These are phyloP conservation scores for Solanum bulbocastanum DNA, from an alignment of 257 asterid species.

Conservation along the genomic window DNA sequence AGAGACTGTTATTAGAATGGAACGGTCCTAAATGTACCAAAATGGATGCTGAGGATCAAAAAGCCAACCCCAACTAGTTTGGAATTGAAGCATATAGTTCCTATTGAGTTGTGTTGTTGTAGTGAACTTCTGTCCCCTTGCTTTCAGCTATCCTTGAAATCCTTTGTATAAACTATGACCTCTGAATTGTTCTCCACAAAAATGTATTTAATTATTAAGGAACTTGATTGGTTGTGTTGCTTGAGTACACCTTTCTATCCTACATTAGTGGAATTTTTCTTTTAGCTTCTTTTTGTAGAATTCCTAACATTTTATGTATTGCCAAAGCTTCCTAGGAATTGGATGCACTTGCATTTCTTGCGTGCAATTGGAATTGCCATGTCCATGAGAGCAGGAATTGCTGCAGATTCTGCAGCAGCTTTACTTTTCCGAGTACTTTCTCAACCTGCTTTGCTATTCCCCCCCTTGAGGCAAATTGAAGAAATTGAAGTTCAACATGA, in stretches of 20 bases:
- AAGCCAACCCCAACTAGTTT: not conserved
- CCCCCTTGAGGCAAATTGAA: slow-evolving; percentile 86
- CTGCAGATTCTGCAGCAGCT: slow-evolving; percentile 99
- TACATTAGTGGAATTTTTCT: not conserved
- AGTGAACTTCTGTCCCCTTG: not conserved
- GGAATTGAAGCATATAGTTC: not conserved
- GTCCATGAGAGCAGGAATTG: slow-evolving; percentile 98
- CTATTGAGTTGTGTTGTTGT: not conserved
- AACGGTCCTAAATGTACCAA: not conserved
- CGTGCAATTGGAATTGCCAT: slow-evolving; percentile 97
- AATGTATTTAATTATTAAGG: not conserved
- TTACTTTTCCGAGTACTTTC: slow-evolving; percentile 92
- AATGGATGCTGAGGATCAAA: not conserved
- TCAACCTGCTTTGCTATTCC: slow-evolving; percentile 95
- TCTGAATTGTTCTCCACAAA: not conserved
- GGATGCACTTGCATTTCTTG: slow-evolving; percentile 99
- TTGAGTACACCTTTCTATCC: not conserved
- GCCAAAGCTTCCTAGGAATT: slow-evolving; percentile 87
- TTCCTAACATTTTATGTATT: slow-evolving; percentile 1
- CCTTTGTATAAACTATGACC: not conserved
- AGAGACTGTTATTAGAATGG: not conserved
- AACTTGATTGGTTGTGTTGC: not conserved
- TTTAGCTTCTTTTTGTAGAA: not conserved
- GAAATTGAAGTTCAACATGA: slow-evolving; percentile 71
- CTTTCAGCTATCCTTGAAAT: not conserved